These are phyloP conservation scores for Aspergillus saccharolyticus DNA, from an alignment of 495 filamentous ascomycete species.

Conservation along the genomic window DNA sequence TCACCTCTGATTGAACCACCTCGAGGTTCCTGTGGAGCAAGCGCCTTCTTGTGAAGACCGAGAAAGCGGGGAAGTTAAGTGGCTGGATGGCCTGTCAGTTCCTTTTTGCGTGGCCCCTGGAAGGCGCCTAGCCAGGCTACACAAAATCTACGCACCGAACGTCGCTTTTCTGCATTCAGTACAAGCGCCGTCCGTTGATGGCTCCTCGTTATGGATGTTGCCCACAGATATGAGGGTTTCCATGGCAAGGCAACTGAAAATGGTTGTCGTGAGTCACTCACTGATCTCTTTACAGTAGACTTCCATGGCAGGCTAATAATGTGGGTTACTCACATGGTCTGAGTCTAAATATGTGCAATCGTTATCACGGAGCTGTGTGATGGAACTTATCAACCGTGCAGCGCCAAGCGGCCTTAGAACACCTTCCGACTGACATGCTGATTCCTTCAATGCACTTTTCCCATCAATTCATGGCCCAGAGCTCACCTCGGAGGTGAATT, in stretches of 20 bases:
- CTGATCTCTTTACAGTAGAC: constrained; percentile 5
- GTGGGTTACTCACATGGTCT: neutral
- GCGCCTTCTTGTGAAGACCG: constrained; percentile 14
- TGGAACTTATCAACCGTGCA: constrained; percentile 15
- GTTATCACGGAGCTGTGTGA: constrained; percentile 14
- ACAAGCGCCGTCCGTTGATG: neutral
- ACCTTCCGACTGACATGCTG: constrained; percentile 5
- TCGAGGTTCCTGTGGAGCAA: neutral
- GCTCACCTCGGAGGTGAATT: constrained; percentile 13
- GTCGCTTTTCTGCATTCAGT: neutral
- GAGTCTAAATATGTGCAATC: neutral
- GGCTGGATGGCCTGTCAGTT: neutral
- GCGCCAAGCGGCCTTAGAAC: constrained; percentile 13
- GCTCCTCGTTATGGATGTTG: neutral
- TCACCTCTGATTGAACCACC: constrained; percentile 14
- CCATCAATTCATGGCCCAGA: constrained; percentile 5
- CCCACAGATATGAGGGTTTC: neutral
- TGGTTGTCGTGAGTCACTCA: constrained; percentile 1
- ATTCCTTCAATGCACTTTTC: neutral
- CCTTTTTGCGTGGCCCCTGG: neutral
- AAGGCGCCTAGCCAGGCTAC: constrained; percentile 8
- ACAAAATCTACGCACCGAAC: neutral
- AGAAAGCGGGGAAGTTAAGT: constrained; percentile 10
- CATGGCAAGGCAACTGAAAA: neutral
- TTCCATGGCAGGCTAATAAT: neutral